These are phyloP conservation scores for Hygrophorus pudorinus DNA, from an alignment of 768 basidiomycete species.

Conservation along the genomic window DNA sequence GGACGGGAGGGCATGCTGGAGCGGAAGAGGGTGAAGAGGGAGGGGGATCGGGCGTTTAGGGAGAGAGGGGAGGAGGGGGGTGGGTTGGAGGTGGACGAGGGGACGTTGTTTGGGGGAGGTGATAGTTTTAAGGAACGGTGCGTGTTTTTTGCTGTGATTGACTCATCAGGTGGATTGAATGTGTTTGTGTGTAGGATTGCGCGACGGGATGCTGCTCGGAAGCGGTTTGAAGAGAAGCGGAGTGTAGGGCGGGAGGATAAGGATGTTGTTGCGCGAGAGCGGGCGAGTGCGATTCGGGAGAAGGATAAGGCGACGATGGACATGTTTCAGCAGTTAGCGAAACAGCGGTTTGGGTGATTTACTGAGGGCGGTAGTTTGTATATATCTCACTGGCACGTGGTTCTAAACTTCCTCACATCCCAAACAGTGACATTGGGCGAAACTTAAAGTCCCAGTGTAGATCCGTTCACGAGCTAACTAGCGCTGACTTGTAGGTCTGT, in stretches of 20 bases:
- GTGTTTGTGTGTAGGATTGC: conserved; percentile 43
- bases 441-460: too few species aligned
- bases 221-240: conserved; percentile 45
- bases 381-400: too few species aligned
- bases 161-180: conserved; percentile 3
- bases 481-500: too few species aligned
- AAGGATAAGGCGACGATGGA: conserved; percentile 94
- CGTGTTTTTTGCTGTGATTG: conserved; percentile 14
- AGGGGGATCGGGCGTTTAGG: conserved; percentile 58
- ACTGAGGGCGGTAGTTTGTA: too few species aligned
- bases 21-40: conserved; percentile 70
- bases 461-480: too few species aligned
- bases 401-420: too few species aligned
- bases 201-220: conserved; percentile 61
- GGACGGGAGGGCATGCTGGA: conserved; percentile 82
- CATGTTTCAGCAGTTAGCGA: conserved; percentile 92
- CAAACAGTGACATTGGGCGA: too few species aligned
- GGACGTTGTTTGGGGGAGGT: conserved; percentile 71
- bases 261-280: conserved; percentile 43
- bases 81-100: conserved; percentile 69
- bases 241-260: conserved; percentile 36
- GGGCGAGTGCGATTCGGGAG: conserved; percentile 50
- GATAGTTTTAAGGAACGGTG: conserved; percentile 78
- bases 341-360: conserved; percentile 69
- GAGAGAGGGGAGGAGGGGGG: conserved; percentile 77